Base-by-base conservation (phyloP, 2,329 filamentous ascomycete species). In the Neophaeococcomyces aloes region DNA sequence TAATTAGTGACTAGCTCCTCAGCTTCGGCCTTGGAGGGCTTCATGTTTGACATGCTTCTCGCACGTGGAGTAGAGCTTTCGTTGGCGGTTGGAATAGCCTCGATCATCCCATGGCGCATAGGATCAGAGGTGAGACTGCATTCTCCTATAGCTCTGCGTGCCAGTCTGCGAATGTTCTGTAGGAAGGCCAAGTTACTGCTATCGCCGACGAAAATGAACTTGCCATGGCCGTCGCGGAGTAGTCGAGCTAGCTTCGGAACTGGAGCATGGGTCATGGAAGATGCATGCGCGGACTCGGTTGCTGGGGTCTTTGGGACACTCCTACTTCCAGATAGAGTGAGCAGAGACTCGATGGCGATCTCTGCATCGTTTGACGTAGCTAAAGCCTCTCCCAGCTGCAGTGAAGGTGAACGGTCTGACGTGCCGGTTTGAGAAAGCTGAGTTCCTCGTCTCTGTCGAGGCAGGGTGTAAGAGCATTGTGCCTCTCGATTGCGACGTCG, bases 161-260 rank as follows among this genome's bases (percentile, higher is more conserved):
- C 65, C 4, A 74, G 61, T 34, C 71, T 65, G 27, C 70, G 66
- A 11, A 74, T 69, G 42, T 68, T 72, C 51, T 73, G 70, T 29
- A 73, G 51, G 42, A 73, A 73, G 0, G 70, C 72, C 36, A 74
- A 57, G 37, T 69, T 71, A 27, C 70, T 70, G 29, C 68, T 73
- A 46, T 74, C 71, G 11, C 71, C 71, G 21, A 74, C 68, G 49
- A 72, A 74, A 53, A 74, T 72, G 38, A 71, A 66, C 44, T 72
- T 73, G 4, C 70, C 70, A 48, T 72, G 67, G 0, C 69, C 68
- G 49, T 73, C 70, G 18, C 68, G 68, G 7, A 74, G 60, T 19
- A 74, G 64, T 7, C 70, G 59, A 7, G 65, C 65, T 49, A 67
- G 62, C 10, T 65, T 56, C 7, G 65, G 65, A 4, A 69, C 65